A percentile compares a stretch with the other conserved stretches of the same genome.
Evolutionary conservation across 257 asterid genomes (phyloP).

Genomic region (Solanum pimpinellifolium): DNA sequence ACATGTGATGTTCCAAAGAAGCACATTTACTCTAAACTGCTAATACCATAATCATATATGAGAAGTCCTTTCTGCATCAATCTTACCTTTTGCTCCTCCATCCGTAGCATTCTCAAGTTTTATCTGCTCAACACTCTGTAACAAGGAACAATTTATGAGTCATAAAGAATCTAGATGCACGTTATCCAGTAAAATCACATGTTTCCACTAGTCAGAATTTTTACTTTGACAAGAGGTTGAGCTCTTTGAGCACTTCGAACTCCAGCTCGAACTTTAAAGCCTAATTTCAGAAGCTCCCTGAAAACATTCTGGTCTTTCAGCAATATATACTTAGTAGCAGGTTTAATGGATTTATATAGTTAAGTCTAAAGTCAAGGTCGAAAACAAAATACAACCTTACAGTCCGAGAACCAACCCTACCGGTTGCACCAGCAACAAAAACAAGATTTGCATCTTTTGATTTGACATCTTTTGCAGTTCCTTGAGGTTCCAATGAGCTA

Average conservation of each 20-base stretch:
- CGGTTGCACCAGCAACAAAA: conserved; percentile 96
- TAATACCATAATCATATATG: background rate
- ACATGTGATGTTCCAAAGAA: conserved; percentile 33
- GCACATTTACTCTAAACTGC: background rate
- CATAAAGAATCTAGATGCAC: background rate
- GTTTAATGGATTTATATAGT: background rate
- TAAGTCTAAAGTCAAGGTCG: background rate
- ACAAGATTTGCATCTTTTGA: conserved; percentile 55
- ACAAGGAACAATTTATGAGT: conserved; percentile 8
- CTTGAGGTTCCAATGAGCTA: conserved; percentile 38
- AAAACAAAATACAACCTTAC: conserved; percentile 47
- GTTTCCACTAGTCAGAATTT: conserved; percentile 1
- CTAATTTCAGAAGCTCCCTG: conserved; percentile 90
- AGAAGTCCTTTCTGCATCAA: background rate
- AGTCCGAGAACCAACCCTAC: conserved; percentile 90
- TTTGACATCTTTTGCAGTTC: conserved; percentile 20
- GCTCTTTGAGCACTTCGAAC: conserved; percentile 79
- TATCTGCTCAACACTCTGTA: conserved; percentile 64
- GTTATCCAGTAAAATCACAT: background rate
- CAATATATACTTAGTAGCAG: background rate
- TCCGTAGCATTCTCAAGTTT: conserved; percentile 38
- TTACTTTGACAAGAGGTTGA: conserved; percentile 72
- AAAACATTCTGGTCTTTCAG: conserved; percentile 8
- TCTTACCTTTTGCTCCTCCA: conserved; percentile 59
- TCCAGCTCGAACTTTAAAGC: conserved; percentile 78